Conservation (phyloP, 1,139 yeast genomes). For the Kazachstania sp. region DNA sequence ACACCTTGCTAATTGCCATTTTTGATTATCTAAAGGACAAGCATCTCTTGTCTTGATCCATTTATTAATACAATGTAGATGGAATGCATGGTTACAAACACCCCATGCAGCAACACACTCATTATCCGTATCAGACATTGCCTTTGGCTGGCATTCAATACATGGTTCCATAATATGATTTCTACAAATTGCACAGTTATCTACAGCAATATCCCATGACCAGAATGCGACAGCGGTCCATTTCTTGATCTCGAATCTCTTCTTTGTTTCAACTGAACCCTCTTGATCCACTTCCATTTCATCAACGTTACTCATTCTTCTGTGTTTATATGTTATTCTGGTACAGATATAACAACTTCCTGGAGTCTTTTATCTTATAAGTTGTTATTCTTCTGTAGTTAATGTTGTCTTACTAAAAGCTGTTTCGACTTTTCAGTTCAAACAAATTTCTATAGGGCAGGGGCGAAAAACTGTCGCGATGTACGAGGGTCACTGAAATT, state of each 20-base stretch:
- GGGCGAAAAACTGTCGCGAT: too few species aligned
- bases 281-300: conserved; percentile 23
- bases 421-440: too few species aligned
- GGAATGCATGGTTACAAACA: conserved; percentile 55
- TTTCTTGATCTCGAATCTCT: conserved; percentile 63
- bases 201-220: conserved; percentile 98
- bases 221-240: conserved; percentile 99
- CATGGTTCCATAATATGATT: conserved; percentile 98
- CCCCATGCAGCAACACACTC: conserved; percentile 99
- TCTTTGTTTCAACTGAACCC: conserved; percentile 18
- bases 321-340: too few species aligned
- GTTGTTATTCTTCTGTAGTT: too few species aligned
- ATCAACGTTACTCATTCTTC: conserved; percentile 9
- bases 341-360: too few species aligned
- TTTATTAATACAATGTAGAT: conserved; percentile 82
- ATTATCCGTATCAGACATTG: conserved; percentile 55
- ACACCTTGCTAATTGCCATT: conserved; percentile 83
- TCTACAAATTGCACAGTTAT: conserved; percentile 96
- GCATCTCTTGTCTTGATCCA: conserved; percentile 97
- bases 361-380: too few species aligned
- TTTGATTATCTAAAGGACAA: conserved; percentile 93
- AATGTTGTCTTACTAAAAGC: too few species aligned
- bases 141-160: conserved; percentile 90
- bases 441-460: too few species aligned
- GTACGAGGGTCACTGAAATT: too few species aligned